Base-by-base conservation (phyloP, 2,329 filamentous ascomycete genomes). In the Microcyclospora tardicrescens region DNA sequence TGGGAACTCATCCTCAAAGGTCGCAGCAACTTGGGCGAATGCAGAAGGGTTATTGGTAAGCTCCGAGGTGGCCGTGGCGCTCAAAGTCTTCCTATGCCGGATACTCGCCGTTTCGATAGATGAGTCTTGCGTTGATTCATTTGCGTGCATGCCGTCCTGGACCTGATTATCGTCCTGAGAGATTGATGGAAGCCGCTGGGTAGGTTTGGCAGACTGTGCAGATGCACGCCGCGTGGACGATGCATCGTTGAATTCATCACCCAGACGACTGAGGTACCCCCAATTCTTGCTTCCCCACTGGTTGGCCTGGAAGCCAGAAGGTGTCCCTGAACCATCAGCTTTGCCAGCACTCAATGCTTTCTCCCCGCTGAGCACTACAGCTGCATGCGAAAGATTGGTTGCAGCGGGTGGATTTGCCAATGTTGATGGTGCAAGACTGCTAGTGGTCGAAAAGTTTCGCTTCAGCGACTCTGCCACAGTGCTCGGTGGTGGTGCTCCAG, bases 241-340 rank as follows among this genome's bases (percentile, higher is more conserved):
- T n/a, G 12, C 4, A 32, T 15, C 14, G 10, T 15, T 32, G 19
- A 66, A 50, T n/a, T 73, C 69, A 34, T 73, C 71, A 14, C 66
- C 73, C 28, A 81, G 57, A 28, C 71, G 68, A 47, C 81, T 80
- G 42, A 81, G 63, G 46, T 75, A 73, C 11, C 75, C 75, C 84
- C 86, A 94, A 34, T 86, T 79, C 40, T 77, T 81, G 53, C 79
- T 93, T 36, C 89, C 89, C 89, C 89, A 96, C 40, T 93, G 73
- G 57, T 96, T 96, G 27, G 87, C 87, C 67, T 94, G 75, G 44
- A 95, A 77, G 11, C 84, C 85, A 36, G 82, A 83, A 1, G 87
- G 84, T 61, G 94, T 76, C 32, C 81, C 75, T n/a, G 71, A 71
- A 34, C 68, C 74, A 50, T 77, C 73, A 43, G 66, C 66, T 35